phyloP scores from a whole-genome alignment of 2,329 filamentous ascomycete species.

The Triangularia setosa region DNA sequence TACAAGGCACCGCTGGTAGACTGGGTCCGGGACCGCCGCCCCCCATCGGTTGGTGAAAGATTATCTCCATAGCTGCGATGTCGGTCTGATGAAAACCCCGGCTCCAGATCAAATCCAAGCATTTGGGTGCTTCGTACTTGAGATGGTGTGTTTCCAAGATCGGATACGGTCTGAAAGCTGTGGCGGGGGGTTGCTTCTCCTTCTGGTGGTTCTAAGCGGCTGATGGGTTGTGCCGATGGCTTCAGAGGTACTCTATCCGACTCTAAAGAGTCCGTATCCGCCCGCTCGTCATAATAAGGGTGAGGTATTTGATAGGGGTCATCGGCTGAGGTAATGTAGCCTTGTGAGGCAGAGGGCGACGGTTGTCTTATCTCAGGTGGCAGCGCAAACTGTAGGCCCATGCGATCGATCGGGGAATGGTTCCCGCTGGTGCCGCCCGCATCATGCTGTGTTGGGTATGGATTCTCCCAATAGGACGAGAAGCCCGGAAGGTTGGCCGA shows the following conservation, averaged over 20 bases:
- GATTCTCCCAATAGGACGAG: slow-evolving; percentile 52
- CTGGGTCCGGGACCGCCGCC: slow-evolving; percentile 56
- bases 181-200: slow-evolving; percentile 43
- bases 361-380: slow-evolving; percentile 46
- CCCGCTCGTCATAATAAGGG: slow-evolving; percentile 41
- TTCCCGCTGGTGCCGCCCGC: slow-evolving; percentile 29
- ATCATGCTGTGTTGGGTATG: slow-evolving; percentile 38
- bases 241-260: slow-evolving; percentile 59
- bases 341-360: slow-evolving; percentile 26
- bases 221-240: slow-evolving; percentile 52
- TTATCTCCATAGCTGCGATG: slow-evolving; percentile 55
- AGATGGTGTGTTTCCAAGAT: slow-evolving; percentile 53
- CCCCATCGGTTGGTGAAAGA: slow-evolving; percentile 46
- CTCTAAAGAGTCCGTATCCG: slow-evolving; percentile 43
- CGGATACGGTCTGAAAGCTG: slow-evolving; percentile 56
- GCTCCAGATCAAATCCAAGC: slow-evolving; percentile 56
- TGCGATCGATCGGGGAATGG: slow-evolving; percentile 50
- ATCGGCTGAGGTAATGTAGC: slow-evolving; percentile 21
- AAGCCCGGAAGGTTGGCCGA: slow-evolving; percentile 40
- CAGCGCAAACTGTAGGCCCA: slow-evolving; percentile 51
- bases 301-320: slow-evolving; percentile 32
- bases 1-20: slow-evolving; percentile 62
- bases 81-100: slow-evolving; percentile 47
- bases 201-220: slow-evolving; percentile 40
- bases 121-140: slow-evolving; percentile 48